Percentiles rank a stretch among this genome's conserved stretches.
These are phyloP conservation scores for Penicillium sp. DNA, from an alignment of 2,329 filamentous ascomycete genomes.

Conservation along the genomic window DNA sequence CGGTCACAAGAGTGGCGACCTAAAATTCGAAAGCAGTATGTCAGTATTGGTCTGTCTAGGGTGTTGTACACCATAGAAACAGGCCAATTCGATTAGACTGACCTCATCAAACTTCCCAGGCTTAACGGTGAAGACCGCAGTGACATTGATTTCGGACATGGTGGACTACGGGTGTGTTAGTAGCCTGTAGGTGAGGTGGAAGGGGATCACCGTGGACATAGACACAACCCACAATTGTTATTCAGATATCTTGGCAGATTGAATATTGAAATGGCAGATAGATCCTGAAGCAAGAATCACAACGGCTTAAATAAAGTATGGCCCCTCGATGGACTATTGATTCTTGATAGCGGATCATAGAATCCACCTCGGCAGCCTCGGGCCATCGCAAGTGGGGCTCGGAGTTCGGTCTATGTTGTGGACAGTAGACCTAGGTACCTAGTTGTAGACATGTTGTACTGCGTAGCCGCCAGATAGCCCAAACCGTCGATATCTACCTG, in stretches of 20 bases:
- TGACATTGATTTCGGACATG: constrained; percentile 33
- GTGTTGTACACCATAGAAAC: background rate
- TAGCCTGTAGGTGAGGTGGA: background rate
- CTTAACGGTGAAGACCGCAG: constrained; percentile 31
- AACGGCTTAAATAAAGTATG: background rate
- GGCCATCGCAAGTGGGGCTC: constrained; percentile 18
- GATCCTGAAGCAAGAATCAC: background rate
- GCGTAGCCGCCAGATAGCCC: too few relatives aligned
- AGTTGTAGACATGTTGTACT: background rate
- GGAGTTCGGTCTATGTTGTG: background rate
- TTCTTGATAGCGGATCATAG: constrained; percentile 5
- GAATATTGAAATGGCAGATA: background rate
- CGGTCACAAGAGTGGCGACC: constrained; percentile 26
- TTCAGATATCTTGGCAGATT: background rate
- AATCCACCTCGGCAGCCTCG: constrained; percentile 18
- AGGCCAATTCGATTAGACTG: background rate
- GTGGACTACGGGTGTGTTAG: background rate
- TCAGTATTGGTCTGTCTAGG: background rate
- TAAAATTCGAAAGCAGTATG: constrained; percentile 8
- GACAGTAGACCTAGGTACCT: too few relatives aligned
- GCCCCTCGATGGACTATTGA: background rate
- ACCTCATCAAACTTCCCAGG: constrained; percentile 35
- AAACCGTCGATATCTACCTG: too few relatives aligned
- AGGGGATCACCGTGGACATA: background rate
- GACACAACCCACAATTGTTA: background rate